Evolutionary conservation across 257 asterid genomes (phyloP).

Genomic region (Craterostigma plantagineum): DNA sequence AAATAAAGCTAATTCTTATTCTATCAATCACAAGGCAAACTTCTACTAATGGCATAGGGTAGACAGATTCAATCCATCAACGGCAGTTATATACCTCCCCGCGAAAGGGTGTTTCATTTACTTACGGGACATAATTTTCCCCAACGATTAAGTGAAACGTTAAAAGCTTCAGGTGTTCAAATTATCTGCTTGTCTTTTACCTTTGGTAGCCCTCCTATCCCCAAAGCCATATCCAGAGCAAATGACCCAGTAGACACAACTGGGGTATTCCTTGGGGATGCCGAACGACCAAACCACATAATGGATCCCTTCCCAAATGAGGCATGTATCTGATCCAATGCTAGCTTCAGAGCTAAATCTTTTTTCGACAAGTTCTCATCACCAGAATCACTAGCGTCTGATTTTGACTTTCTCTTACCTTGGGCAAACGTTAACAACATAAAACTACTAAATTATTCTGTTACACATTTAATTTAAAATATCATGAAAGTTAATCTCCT

Average conservation of each 20-base stretch:
- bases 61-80: no score
- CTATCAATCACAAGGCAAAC: no score
- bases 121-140: no score
- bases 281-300: conserved; percentile 96
- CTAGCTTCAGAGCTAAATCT: conserved; percentile 77
- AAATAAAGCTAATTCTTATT: no score
- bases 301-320: conserved; percentile 90
- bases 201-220: conserved; percentile 94
- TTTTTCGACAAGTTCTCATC: conserved; percentile 84
- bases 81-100: no score
- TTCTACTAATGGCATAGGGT: no score
- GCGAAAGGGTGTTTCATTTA: no score
- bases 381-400: conserved; percentile 62
- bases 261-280: conserved; percentile 33
- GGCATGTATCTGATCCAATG: conserved; percentile 67
- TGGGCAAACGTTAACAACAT: conserved; percentile 1
- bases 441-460: neutral
- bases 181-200: conserved; percentile 13
- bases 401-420: conserved; percentile 63
- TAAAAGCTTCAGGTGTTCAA: no score
- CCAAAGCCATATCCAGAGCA: conserved; percentile 70
- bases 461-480: no score
- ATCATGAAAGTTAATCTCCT: no score
- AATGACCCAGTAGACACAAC: conserved; percentile 93
- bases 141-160: no score